A percentile compares a stretch with the other conserved stretches of the same genome.
phyloP scores from a whole-genome alignment of 441 rosid species.

The Bocquillonia castaneifolia region DNA sequence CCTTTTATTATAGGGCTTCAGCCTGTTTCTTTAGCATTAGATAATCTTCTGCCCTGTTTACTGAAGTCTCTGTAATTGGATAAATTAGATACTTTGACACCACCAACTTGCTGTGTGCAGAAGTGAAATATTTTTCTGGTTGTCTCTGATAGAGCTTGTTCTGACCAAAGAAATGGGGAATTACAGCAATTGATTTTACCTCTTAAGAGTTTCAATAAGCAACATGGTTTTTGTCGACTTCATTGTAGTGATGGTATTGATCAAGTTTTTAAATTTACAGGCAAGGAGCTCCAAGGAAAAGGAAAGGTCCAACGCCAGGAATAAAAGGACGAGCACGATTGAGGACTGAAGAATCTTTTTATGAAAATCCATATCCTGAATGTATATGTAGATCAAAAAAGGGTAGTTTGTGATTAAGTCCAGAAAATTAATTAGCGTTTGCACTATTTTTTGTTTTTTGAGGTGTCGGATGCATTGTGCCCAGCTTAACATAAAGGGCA shows the following conservation, averaged over 20 bases:
- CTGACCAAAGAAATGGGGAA: not conserved
- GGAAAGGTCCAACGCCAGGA: constrained; percentile 62
- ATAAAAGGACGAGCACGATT: constrained; percentile 69
- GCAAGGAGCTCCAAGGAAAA: constrained; percentile 80
- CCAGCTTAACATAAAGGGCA: too few relatives aligned
- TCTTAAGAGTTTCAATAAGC: not conserved
- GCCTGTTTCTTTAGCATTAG: too few relatives aligned
- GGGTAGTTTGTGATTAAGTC: constrained; percentile 12
- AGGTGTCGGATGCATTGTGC: not conserved
- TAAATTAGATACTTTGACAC: too few relatives aligned
- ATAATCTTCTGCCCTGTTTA: not conserved
- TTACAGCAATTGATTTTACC: not conserved
- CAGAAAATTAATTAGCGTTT: not conserved
- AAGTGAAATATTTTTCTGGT: not conserved
- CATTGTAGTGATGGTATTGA: not conserved
- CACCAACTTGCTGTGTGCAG: not conserved
- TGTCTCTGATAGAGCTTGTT: not conserved
- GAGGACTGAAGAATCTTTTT: constrained; percentile 78
- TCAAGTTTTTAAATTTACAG: constrained; percentile 31
- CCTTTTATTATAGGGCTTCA: not conserved
- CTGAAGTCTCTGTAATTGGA: not conserved
- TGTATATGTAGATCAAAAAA: constrained; percentile 62
- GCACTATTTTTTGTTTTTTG: not conserved
- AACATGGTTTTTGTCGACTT: too few relatives aligned
- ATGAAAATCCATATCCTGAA: constrained; percentile 81